Evolutionary conservation across 345 rosid genomes (phyloP), one percentile per base, ranked within the genome.

Genomic region (Odontarrhena argentea): DNA sequence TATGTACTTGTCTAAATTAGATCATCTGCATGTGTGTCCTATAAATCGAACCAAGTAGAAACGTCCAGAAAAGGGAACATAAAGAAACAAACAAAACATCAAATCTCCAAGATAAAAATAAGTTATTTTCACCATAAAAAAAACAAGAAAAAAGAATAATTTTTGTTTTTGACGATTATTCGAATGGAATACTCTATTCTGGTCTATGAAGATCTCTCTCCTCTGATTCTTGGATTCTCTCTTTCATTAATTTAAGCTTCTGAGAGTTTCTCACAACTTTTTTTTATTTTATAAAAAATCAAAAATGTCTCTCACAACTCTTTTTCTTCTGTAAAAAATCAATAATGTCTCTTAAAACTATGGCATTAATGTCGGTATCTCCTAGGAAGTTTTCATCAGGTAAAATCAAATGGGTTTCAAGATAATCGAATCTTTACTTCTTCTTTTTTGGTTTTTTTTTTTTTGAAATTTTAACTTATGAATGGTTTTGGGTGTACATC

Each of bases 261-360:
- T 53, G 1, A 24, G 22, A 18, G n/a, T 11, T 6, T 53, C 13
- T 34, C 25, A 7, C 11, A 28, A 45, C 52, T 7, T n/a, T 60
- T 60, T 59, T 18, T 18, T 58, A 30, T 15, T 34, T 48, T 42
- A 9, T 12, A 58, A 34, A 22, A 68, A 55, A 62, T 44, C n/a
- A 18, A 12, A 15, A 6, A 82, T 82, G n/a, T 11, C 13, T 53
- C 13, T 34, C 6, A 7, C 11, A 28, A 45, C 52, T 7, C 18
- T 60, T 59, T 60, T 59, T 58, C 32, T 15, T 34, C 55, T 42
- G n/a, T 12, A 58, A 34, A 22, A 68, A 55, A 62, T 44, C n/a
- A 18, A 12, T 15, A 6, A 82, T 82, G 81, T 78, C 88, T 73
- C 78, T 85, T 3, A 66, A 80, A 59, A 79, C 85, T 9, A 77